Evolutionary conservation across 768 basidiomycete genomes (phyloP), one percentile per base, ranked within the genome.

Genomic region (Phallus indusiatus): DNA sequence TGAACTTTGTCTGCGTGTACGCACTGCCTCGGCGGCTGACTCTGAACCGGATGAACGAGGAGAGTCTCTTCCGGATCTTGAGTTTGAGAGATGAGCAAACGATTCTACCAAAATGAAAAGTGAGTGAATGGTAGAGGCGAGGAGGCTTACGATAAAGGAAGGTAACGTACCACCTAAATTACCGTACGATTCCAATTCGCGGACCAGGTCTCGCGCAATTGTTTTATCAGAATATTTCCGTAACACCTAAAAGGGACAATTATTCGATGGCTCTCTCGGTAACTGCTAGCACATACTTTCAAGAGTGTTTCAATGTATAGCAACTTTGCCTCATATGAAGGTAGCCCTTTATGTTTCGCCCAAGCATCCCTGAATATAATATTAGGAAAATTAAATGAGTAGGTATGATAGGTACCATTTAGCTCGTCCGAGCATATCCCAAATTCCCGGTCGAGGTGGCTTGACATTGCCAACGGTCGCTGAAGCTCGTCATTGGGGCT

Each of bases 401-500:
- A n/a, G 42, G 22, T 34, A 61, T 53, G 14, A 55, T 28, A 61
- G n/a, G 64, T 63, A 91, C 94, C 94, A 96, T 75, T 97, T 97
- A 20, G 94, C 93, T 64, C 93, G 78, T 47, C 90, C 90, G 7
- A 96, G 75, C 82, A 95, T 85, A 69, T 97, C 94, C 75, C 85
- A 90, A 11, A 96, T 83, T 10, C 87, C 88, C 12, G 94, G 94
- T 42, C 94, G 79, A 14, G 85, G 74, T 9, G 81, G 73, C 53
- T 81, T 80, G 52, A 94, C 89, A 73, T 97, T 92, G 24, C 94
- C 94, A 56, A 87, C 84, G 16, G 94, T 97, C 4, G 92, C 94
- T 94, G 68, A 37, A 53, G 36, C 12, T 34, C 24, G 17, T 12
- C 59, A 28, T n/a, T 35, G 35, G 9, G 22, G 55, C 22, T 47